These are phyloP conservation scores for Lodderomyces orthopsilosis DNA, from an alignment of 1,139 yeast genomes.

Conservation along the genomic window DNA sequence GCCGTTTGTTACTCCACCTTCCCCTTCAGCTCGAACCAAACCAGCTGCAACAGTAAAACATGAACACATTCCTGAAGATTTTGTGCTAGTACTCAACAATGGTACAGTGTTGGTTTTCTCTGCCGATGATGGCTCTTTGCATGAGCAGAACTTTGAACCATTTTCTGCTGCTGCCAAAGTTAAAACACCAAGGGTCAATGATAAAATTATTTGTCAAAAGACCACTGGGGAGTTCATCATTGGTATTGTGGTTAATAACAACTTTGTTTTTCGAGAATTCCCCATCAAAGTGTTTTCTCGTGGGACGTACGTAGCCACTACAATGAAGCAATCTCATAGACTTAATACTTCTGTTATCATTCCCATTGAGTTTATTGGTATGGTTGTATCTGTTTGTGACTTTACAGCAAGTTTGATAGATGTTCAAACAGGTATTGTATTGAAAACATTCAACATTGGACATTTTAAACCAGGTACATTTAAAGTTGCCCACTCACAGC, in stretches of 20 bases:
- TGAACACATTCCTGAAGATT: conserved; percentile 20
- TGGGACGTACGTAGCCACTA: background rate
- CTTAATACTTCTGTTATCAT: conserved; percentile 6
- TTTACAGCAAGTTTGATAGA: conserved; percentile 65
- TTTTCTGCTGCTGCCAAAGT: conserved; percentile 47
- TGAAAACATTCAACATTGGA: conserved; percentile 57
- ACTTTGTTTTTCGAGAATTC: conserved; percentile 59
- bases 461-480: conserved; percentile 60
- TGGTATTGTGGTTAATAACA: conserved; percentile 62
- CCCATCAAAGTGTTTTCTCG: conserved; percentile 37
- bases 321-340: background rate
- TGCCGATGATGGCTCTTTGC: conserved; percentile 46
- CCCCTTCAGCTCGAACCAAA: background rate
- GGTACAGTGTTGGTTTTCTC: conserved; percentile 50
- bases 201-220: conserved; percentile 61
- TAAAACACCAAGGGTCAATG: conserved; percentile 71
- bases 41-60: background rate
- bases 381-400: conserved; percentile 59
- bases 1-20: background rate
- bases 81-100: conserved; percentile 32
- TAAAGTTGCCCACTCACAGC: conserved; percentile 74
- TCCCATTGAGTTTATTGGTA: conserved; percentile 62
- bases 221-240: conserved; percentile 49
- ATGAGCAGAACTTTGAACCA: conserved; percentile 14
- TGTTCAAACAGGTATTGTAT: conserved; percentile 69